phyloP scores from a whole-genome alignment of 352 stramenopile species.

The Stramenopiles sp. region DNA sequence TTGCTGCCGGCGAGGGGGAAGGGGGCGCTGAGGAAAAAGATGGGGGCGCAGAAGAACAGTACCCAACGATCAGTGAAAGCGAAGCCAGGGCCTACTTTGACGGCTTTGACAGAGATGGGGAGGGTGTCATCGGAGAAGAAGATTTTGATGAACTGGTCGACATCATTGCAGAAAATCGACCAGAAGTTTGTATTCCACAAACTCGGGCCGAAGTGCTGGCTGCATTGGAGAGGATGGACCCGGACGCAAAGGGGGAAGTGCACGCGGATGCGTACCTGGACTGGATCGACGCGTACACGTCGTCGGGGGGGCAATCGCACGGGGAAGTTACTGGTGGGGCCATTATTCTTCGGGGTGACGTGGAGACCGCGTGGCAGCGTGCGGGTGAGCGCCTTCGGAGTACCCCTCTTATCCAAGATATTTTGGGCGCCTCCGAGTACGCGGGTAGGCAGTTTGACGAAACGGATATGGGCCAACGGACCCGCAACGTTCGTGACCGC shows the following conservation, averaged over 20 bases:
- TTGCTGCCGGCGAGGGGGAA: not conserved
- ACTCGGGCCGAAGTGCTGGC: not conserved
- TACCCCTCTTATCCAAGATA: constrained; percentile 77
- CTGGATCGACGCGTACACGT: not conserved
- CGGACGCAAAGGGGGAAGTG: not conserved
- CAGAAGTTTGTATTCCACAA: not conserved
- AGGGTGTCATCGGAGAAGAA: not conserved
- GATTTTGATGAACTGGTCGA: not conserved
- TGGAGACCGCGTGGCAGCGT: constrained; percentile 75
- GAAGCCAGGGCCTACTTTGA: not conserved
- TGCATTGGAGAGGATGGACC: not conserved
- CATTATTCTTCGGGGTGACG: constrained; percentile 27
- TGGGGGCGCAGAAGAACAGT: not conserved
- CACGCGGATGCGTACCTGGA: not conserved
- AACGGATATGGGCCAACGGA: not conserved
- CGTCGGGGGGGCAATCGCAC: not conserved
- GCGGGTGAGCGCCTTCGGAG: constrained; percentile 74
- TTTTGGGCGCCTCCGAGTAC: constrained; percentile 45
- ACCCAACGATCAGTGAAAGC: not conserved
- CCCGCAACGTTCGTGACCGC: not conserved
- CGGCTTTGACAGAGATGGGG: not conserved
- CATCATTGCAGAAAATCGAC: not conserved
- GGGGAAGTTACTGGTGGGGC: not conserved
- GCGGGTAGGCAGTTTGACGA: constrained; percentile 21
- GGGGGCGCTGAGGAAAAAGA: not conserved